Evolutionary conservation across 2,329 filamentous ascomycete species (phyloP), one percentile per base, ranked within the genome.

Genomic region (Nectriaceae sp.): DNA sequence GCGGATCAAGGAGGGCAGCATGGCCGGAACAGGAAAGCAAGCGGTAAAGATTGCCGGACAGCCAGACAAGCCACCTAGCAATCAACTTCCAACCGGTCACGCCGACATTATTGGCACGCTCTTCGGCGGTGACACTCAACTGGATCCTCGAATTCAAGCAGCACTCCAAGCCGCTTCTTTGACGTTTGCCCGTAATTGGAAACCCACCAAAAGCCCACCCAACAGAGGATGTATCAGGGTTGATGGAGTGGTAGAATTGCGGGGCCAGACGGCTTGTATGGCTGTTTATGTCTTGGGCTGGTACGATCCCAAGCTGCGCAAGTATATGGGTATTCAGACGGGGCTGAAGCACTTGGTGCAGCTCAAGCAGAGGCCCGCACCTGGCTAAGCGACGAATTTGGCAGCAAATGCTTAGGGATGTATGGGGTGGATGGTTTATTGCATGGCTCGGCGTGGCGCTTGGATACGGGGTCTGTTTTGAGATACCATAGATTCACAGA

Each of bases 301-400:
- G 64, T 85, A 79, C 65, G 74, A 85, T 59, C 80, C 82, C 2
- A 78, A 80, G 61, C 75, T 73, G 35, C 71, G 73, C 51, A 69
- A 66, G 39, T 80, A 73, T 43, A 71, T 68, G 51, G 60, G 60
- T 22, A 64, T 71, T 13, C 60, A 78, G 37, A 68, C 77, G 39
- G 60, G 65, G n/a, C 56, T 79, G 16, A 72, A 74, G 56, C 70
- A 76, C 33, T 29, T 72, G 50, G 57, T 77, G 48, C 73, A 71
- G 47, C 54, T 67, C n/a, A 74, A 72, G 55, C 70, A 71, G 44
- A 57, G 57, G 15, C 68, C 69, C 13, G 66, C 65, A 2, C 56
- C 57, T 22, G 65, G 61, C n/a, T 67, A 52, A 56, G n/a, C 31
- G 20, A 16, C 13, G 11, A 41, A 36, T 37, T 37, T 21, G 41